Evolutionary conservation across 1,284 basidiomycete genomes (phyloP).

Genomic region (Ganoderma sp.): DNA sequence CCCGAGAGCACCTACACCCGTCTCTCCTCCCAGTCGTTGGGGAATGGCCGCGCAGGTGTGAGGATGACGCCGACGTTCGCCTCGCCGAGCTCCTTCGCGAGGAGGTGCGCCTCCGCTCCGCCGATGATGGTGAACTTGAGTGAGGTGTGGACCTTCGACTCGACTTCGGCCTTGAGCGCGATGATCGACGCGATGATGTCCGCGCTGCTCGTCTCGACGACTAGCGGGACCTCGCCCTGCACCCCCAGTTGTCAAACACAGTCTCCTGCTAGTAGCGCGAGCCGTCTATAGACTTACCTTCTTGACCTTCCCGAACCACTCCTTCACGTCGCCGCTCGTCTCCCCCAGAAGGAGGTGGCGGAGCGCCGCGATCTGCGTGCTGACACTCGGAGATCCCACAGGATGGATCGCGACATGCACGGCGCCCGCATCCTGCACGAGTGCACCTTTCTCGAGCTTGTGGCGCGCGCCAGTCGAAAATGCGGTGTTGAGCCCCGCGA

Average conservation of each 20-base stretch:
- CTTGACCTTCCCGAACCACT: conserved; percentile 60
- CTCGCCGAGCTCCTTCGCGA: conserved; percentile 74
- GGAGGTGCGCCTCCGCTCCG: conserved; percentile 74
- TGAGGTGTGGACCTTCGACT: conserved; percentile 47
- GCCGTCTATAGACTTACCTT: conserved; percentile 51
- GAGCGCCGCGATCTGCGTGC: conserved; percentile 75
- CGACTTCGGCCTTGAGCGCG: conserved; percentile 54
- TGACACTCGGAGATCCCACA: conserved; percentile 56
- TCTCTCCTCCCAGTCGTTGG: conserved; percentile 70
- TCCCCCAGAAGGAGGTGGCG: conserved; percentile 56
- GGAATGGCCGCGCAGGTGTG: conserved; percentile 63
- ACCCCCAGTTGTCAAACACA: too few relatives aligned
- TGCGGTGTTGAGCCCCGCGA: conserved; percentile 70
- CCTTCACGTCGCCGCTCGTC: conserved; percentile 49
- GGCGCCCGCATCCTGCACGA: conserved; percentile 70
- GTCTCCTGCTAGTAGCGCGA: too few relatives aligned
- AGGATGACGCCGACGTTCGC: conserved; percentile 78
- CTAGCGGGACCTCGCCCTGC: conserved; percentile 54
- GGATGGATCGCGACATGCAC: conserved; percentile 69
- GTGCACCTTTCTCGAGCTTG: conserved; percentile 66
- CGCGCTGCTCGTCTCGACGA: too few relatives aligned
- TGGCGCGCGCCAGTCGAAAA: conserved; percentile 70
- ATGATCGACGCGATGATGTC: too few relatives aligned
- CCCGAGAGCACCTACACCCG: conserved; percentile 54
- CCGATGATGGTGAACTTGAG: conserved; percentile 72